Evolutionary conservation across 2,329 filamentous ascomycete genomes (phyloP).

Genomic region (Fusarium praegraminearum): DNA sequence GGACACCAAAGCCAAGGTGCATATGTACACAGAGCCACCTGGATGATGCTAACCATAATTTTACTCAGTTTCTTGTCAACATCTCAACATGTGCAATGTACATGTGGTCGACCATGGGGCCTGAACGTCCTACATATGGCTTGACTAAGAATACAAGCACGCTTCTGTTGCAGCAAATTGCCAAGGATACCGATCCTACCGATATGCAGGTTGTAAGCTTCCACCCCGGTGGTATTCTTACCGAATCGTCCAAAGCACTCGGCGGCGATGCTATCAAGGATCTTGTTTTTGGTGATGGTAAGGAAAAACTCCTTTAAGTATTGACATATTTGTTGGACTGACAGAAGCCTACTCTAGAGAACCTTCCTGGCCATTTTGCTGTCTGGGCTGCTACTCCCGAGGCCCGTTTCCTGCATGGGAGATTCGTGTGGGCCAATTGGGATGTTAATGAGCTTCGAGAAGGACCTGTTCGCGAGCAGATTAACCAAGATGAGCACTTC

Average conservation of each 20-base stretch:
- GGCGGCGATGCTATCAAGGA: too few relatives aligned
- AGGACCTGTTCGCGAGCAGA: background rate
- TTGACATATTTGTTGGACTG: too few relatives aligned
- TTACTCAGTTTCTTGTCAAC: too few relatives aligned
- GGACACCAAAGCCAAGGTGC: too few relatives aligned
- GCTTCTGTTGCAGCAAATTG: background rate
- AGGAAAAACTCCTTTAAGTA: background rate
- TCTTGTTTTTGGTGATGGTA: background rate
- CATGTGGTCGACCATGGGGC: too few relatives aligned
- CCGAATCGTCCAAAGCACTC: background rate
- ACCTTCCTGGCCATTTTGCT: background rate
- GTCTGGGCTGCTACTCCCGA: background rate
- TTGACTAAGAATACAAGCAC: background rate
- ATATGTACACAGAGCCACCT: too few relatives aligned
- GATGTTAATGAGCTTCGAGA: background rate
- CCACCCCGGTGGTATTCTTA: background rate
- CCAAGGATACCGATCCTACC: background rate
- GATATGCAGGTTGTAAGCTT: background rate
- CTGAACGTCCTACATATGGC: background rate
- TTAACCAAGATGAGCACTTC: background rate
- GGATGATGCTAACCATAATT: too few relatives aligned
- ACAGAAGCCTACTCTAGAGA: background rate
- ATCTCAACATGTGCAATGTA: too few relatives aligned
- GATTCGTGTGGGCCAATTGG: slow-evolving; percentile 7
- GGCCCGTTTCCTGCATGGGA: background rate